These are phyloP conservation scores for Phialophora macrospora DNA, from an alignment of 2,329 filamentous ascomycete species.

Conservation along the genomic window DNA sequence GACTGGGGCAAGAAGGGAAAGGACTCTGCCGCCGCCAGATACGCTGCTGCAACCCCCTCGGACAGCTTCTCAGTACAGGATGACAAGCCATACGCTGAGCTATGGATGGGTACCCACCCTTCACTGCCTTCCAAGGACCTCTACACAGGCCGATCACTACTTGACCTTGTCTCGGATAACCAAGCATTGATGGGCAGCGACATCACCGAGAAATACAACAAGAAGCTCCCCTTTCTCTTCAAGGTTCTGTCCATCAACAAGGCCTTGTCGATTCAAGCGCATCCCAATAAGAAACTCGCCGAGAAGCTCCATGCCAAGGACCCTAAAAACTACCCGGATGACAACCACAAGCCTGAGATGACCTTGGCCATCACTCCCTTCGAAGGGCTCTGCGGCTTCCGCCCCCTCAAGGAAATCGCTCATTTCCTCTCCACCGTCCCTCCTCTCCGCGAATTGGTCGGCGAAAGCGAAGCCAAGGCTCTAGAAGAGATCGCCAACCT, in stretches of 20 bases:
- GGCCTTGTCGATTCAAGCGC: constrained; percentile 94
- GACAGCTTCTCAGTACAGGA: constrained; percentile 76
- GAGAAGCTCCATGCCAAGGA: constrained; percentile 85
- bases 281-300: constrained; percentile 93
- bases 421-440: constrained; percentile 76
- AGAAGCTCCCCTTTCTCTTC: constrained; percentile 93
- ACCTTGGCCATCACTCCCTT: constrained; percentile 96
- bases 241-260: constrained; percentile 97
- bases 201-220: constrained; percentile 74
- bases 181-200: constrained; percentile 76
- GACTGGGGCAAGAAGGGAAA: constrained; percentile 97
- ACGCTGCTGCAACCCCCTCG: constrained; percentile 80
- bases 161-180: constrained; percentile 88
- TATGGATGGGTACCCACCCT: constrained; percentile 99
- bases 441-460: constrained; percentile 69
- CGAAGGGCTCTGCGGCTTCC: constrained; percentile 93
- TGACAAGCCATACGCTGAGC: constrained; percentile 93
- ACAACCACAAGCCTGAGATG: constrained; percentile 99
- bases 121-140: constrained; percentile 93
- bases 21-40: constrained; percentile 85
- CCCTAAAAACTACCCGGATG: constrained; percentile 94
- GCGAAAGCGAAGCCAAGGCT: constrained; percentile 63
- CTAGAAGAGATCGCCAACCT: constrained; percentile 62
- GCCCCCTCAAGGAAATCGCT: constrained; percentile 81
- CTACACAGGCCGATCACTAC: constrained; percentile 78